Evolutionary conservation across 2,329 filamentous ascomycete species (phyloP).

Genomic region (Colletotrichum navitas): DNA sequence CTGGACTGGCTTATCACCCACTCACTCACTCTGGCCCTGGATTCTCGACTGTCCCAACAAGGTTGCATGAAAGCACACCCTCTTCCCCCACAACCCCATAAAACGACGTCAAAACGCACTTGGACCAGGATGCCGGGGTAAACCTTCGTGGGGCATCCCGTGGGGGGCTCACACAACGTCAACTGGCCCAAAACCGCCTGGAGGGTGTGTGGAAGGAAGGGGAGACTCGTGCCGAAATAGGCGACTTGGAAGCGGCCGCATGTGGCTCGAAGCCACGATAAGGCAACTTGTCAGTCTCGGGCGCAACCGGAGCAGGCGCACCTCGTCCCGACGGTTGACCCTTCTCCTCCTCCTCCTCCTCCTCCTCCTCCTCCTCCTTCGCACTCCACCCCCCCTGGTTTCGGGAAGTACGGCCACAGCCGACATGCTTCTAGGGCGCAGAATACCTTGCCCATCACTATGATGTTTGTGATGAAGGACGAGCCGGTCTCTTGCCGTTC

Average conservation of each 20-base stretch:
- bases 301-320: slow-evolving; percentile 12
- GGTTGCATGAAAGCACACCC: slow-evolving; percentile 38
- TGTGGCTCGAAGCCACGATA: slow-evolving; percentile 32
- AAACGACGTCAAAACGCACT: slow-evolving; percentile 41
- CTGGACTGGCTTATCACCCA: neutral
- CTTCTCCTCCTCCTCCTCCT: neutral
- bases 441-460: neutral
- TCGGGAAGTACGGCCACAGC: slow-evolving; percentile 5
- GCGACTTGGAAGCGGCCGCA: slow-evolving; percentile 22
- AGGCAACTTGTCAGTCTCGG: slow-evolving; percentile 21
- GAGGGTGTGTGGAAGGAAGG: too few species aligned
- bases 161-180: slow-evolving; percentile 39
- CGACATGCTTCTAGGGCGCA: neutral
- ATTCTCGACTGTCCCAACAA: slow-evolving; percentile 33
- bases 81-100: slow-evolving; percentile 42
- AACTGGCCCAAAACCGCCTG: neutral
- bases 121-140: slow-evolving; percentile 26
- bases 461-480: neutral
- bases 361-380: neutral
- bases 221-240: slow-evolving; percentile 26
- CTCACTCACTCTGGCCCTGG: slow-evolving; percentile 23
- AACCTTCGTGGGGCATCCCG: slow-evolving; percentile 33
- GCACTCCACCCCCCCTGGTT: neutral
- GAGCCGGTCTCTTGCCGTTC: neutral
- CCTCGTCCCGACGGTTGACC: neutral